These are phyloP conservation scores for Cystofilobasidium ferigula DNA, from an alignment of 768 basidiomycete genomes.

Conservation along the genomic window DNA sequence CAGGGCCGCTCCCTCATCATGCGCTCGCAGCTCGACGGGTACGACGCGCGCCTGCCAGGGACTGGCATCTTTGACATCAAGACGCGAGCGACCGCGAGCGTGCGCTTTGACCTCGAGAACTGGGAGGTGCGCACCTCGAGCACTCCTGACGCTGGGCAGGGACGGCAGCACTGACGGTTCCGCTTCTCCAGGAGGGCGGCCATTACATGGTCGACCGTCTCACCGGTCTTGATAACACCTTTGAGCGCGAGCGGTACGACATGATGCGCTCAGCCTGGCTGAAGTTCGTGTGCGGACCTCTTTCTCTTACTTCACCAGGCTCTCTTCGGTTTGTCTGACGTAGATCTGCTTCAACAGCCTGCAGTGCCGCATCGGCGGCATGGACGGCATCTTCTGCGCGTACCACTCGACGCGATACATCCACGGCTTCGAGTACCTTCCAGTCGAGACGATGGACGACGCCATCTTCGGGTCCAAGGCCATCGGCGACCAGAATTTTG, in stretches of 20 bases:
- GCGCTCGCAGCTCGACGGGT: constrained; percentile 89
- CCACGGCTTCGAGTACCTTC: constrained; percentile 89
- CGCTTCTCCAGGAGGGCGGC: constrained; percentile 53
- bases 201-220: constrained; percentile 61
- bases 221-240: constrained; percentile 60
- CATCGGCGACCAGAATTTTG: constrained; percentile 47
- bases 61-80: constrained; percentile 93
- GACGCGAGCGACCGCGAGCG: constrained; percentile 72
- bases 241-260: constrained; percentile 80
- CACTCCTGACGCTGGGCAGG: neutral
- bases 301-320: neutral
- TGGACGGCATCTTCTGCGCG: constrained; percentile 69
- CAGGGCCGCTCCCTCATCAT: constrained; percentile 56
- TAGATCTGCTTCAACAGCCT: constrained; percentile 46
- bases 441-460: constrained; percentile 76
- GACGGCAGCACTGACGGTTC: too few relatives aligned
- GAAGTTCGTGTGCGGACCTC: constrained; percentile 60
- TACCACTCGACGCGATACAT: constrained; percentile 63
- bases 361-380: constrained; percentile 89
- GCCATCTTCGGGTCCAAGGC: constrained; percentile 56
- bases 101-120: constrained; percentile 76
- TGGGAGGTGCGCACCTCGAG: constrained; percentile 47
- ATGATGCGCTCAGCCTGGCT: constrained; percentile 86
- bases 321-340: neutral
- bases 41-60: constrained; percentile 68